phyloP scores from a whole-genome alignment of 192 early-diverging fungal species.

The Haplosporangium gracile region DNA sequence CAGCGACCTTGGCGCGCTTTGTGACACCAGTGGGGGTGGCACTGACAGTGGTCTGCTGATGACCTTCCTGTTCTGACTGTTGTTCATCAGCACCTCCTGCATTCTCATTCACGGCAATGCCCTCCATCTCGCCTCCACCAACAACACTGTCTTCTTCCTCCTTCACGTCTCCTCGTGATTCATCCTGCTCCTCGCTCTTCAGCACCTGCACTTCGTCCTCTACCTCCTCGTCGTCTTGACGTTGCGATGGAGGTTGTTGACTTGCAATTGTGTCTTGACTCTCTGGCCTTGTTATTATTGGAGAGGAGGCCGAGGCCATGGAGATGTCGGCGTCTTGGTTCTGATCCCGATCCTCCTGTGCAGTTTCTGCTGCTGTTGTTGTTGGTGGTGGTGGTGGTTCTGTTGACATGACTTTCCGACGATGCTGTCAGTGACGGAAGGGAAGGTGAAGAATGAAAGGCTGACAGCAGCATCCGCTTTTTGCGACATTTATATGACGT shows the following conservation, averaged over 20 bases:
- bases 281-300: slow-evolving; percentile 15
- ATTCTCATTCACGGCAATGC: background rate
- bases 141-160: background rate
- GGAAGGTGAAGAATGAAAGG: background rate
- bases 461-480: no score
- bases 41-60: background rate
- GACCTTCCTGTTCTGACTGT: background rate
- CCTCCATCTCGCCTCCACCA: background rate
- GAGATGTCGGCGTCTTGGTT: background rate
- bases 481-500: no score
- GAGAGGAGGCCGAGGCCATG: background rate
- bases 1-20: no score
- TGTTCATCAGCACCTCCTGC: background rate
- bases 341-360: background rate
- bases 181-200: background rate
- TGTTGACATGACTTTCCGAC: background rate
- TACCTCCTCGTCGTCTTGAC: background rate
- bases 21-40: background rate
- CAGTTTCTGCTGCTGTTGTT: background rate
- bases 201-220: background rate
- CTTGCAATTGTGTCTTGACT: slow-evolving; percentile 34
- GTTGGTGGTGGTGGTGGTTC: background rate
- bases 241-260: background rate
- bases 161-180: background rate
- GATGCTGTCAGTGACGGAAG: background rate